Base-by-base conservation (phyloP, 148 eudicot genomes). In the Chenopodium berlandieri region DNA sequence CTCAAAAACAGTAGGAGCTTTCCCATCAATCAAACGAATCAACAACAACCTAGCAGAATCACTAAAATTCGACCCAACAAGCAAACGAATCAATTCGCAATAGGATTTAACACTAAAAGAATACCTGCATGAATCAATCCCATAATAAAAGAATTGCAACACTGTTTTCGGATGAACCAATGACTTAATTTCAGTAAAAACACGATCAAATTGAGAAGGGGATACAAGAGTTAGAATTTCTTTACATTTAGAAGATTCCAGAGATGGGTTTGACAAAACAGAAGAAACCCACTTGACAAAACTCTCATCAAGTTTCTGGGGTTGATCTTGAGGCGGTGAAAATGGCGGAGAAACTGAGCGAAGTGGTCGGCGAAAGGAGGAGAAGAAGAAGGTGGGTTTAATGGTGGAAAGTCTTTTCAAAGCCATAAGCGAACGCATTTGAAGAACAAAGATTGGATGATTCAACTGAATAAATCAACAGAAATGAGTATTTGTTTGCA, bases 11-110 rank as follows among this genome's bases (percentile, higher is more conserved):
- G 88, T 85, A 2, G 91, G 90, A 32, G 91, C n/a, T 81, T 91
- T 91, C 64, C 86, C 82, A 84, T 92, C 92, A 81, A 92, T 89
- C 78, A 95, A 83, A 58, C 87, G 88, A 80, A 92, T 91, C 90
- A 95, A 85, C 64, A 93, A 86, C 82, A 89, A 78, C 81, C 96
- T 78, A 79, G 98, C 97, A 20, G 95, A 91, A 3, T 79, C 84
- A 77, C 50, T 81, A 77, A 87, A 82, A 72, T 80, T 82, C 2
- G 92, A 88, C 72, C 23, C 87, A 83, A 92, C 60, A 70, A 93
- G 90, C 90, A 95, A 88, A 83, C 87, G 86, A 86, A 93, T 89
- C 87, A 95, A 87, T 32, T 87, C 71, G 58, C 96, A 91, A 88
- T 95, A 95, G 47, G 97, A 90, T 62, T 85, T 89, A 65, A 95